Evolutionary conservation across 1,284 basidiomycete species (phyloP).

Genomic region (Trichosporon asahii): DNA sequence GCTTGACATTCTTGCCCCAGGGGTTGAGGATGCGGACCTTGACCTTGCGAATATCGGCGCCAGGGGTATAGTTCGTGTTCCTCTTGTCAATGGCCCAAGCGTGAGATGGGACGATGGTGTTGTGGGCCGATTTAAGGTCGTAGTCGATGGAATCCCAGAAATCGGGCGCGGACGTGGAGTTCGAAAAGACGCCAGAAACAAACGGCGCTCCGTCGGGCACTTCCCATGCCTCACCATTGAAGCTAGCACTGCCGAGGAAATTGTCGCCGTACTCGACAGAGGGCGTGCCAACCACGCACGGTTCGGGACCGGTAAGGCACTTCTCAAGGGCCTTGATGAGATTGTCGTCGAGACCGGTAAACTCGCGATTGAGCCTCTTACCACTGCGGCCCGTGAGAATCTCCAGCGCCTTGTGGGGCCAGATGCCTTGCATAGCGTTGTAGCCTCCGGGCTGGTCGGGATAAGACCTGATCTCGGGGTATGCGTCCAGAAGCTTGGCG

Average conservation of each 20-base stretch:
- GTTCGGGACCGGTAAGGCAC: slow-evolving; percentile 12
- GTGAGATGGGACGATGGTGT: neutral
- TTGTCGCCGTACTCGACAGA: neutral
- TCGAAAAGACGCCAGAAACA: neutral
- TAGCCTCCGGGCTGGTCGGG: slow-evolving; percentile 6
- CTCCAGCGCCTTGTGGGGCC: neutral
- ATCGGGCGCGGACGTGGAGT: neutral
- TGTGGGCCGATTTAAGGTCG: slow-evolving; percentile 10
- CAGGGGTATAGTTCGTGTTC: neutral
- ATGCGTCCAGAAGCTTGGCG: slow-evolving; percentile 16
- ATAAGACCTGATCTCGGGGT: neutral
- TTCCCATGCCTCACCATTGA: neutral
- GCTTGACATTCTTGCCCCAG: neutral
- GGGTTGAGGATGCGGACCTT: neutral
- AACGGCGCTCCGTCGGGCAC: neutral
- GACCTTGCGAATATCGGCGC: neutral
- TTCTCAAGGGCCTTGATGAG: neutral
- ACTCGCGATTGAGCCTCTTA: neutral
- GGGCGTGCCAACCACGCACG: slow-evolving; percentile 10
- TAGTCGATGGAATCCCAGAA: slow-evolving; percentile 1
- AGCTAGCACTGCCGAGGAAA: neutral
- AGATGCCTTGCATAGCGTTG: slow-evolving; percentile 11
- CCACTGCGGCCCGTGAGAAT: slow-evolving; percentile 11
- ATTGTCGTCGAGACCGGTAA: neutral
- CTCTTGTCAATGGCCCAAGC: neutral